Percentiles rank a stretch among this genome's conserved stretches.
These are phyloP conservation scores for Geotrichum histeridarum DNA, from an alignment of 1,139 yeast genomes.

Conservation along the genomic window DNA sequence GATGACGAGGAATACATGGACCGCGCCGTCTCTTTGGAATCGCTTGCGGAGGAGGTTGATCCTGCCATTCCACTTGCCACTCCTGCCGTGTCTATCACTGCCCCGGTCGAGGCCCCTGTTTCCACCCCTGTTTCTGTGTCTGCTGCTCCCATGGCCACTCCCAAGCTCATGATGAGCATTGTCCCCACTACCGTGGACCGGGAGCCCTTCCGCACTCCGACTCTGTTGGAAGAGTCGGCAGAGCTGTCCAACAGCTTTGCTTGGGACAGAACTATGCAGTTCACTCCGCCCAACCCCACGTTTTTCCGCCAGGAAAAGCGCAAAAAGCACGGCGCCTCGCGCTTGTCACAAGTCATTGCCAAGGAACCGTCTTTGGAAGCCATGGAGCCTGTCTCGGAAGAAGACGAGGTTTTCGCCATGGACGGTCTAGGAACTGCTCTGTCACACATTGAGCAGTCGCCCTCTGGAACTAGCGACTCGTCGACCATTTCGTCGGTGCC, in stretches of 20 bases:
- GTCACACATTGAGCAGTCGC: constrained; percentile 19
- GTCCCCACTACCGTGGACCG: constrained; percentile 36
- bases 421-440: constrained; percentile 25
- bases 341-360: constrained; percentile 20
- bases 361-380: constrained; percentile 5
- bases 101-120: constrained; percentile 28
- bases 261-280: constrained; percentile 39
- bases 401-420: constrained; percentile 29
- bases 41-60: constrained; percentile 4
- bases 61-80: neutral
- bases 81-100: constrained; percentile 10
- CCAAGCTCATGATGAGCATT: constrained; percentile 19
- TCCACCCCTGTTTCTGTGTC: constrained; percentile 1
- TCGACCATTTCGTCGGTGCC: constrained; percentile 29
- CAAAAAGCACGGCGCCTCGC: constrained; percentile 17
- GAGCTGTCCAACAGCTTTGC: constrained; percentile 17
- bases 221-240: constrained; percentile 20
- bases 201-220: constrained; percentile 43
- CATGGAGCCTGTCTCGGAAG: constrained; percentile 16
- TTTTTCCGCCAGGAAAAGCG: constrained; percentile 18
- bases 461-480: constrained; percentile 19
- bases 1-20: constrained; percentile 31
- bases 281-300: constrained; percentile 35
- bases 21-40: constrained; percentile 6
- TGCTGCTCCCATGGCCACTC: constrained; percentile 7